Base-by-base conservation (phyloP, 78 protist genomes). In the Dictyostelium intermedium region DNA sequence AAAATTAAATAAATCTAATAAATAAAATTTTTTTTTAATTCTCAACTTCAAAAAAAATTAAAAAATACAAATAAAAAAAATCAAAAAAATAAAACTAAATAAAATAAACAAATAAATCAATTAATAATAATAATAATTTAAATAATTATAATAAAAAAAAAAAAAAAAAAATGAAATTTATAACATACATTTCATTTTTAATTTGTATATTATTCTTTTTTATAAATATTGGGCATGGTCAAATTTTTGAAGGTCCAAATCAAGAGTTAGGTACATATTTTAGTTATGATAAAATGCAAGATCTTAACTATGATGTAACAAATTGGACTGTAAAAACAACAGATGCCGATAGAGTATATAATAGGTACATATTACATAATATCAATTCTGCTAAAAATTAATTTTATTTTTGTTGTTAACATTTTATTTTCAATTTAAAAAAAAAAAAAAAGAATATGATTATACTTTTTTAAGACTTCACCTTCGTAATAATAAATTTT, bases 391-490 rank as follows among this genome's bases (percentile, higher is more conserved):
- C n/a, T n/a, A n/a, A n/a, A n/a, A n/a, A n/a, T n/a, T n/a, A n/a
- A n/a, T n/a, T n/a, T n/a, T n/a, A n/a, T n/a, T 3, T 4, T 56
- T 56, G 13, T 61, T 66, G 23, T 66, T 27, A 16, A 3, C 32
- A 16, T 27, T 10, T 27, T 66, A 27, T 8, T 66, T 27, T n/a
- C n/a, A n/a, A n/a, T n/a, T n/a, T n/a, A n/a, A n/a, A n/a, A n/a
- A n/a, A n/a, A n/a, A n/a, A 7, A 16, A 35, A 3, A 23, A 13
- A 20, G 32, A 84, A 56, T 86, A 86, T 25, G 84, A 86, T 35
- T 86, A 47, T 39, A 53, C 41, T 50, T 77, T 37, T 35, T 50
- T 70, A 34, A 73, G 84, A 86, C 43, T 86, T 53, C 20, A 35
- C 13, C 47, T 86, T 60, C 23, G 47, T 18, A 82, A 86, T 60